Conservation (phyloP, 352 stramenopile genomes). For the Globisporangium irregulare region DNA sequence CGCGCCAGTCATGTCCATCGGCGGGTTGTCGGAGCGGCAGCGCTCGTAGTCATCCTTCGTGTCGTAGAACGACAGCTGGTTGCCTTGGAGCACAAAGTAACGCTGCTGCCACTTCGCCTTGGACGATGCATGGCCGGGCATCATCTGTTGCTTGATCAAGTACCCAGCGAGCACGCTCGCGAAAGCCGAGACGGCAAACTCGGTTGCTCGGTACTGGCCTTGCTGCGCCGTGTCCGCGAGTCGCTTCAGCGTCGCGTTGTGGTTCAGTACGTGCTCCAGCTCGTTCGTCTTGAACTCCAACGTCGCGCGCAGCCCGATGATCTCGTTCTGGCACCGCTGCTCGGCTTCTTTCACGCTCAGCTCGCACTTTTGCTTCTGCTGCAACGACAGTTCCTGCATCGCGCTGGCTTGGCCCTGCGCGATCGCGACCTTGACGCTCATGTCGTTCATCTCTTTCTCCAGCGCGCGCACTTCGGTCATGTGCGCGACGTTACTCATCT, state of each 20-base stretch:
- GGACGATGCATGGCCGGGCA: slow-evolving; percentile 32
- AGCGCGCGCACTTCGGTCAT: slow-evolving; percentile 72
- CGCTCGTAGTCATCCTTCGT: slow-evolving; percentile 87
- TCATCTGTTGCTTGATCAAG: slow-evolving; percentile 82
- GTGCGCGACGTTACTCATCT: slow-evolving; percentile 68
- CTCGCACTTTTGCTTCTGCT: slow-evolving; percentile 81
- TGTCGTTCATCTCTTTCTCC: slow-evolving; percentile 81
- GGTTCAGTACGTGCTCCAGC: slow-evolving; percentile 83
- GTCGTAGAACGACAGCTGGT: slow-evolving; percentile 78
- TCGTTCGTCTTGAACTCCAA: slow-evolving; percentile 88
- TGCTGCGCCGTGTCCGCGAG: slow-evolving; percentile 83
- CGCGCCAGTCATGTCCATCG: slow-evolving; percentile 76
- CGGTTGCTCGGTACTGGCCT: slow-evolving; percentile 81
- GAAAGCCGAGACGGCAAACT: slow-evolving; percentile 73
- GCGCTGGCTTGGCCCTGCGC: slow-evolving; percentile 76
- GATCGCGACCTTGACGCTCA: slow-evolving; percentile 78
- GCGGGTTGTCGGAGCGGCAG: slow-evolving; percentile 70
- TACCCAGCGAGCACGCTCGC: slow-evolving; percentile 75
- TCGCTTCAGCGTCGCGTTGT: slow-evolving; percentile 86
- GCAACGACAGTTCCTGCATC: slow-evolving; percentile 75
- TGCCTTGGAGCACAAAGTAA: slow-evolving; percentile 83
- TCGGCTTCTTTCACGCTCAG: slow-evolving; percentile 73
- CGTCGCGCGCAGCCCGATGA: slow-evolving; percentile 58
- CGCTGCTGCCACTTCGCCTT: slow-evolving; percentile 83
- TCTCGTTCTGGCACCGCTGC: slow-evolving; percentile 65